Evolutionary conservation across 768 basidiomycete species (phyloP).

Genomic region (Kwoniella heveanensis): DNA sequence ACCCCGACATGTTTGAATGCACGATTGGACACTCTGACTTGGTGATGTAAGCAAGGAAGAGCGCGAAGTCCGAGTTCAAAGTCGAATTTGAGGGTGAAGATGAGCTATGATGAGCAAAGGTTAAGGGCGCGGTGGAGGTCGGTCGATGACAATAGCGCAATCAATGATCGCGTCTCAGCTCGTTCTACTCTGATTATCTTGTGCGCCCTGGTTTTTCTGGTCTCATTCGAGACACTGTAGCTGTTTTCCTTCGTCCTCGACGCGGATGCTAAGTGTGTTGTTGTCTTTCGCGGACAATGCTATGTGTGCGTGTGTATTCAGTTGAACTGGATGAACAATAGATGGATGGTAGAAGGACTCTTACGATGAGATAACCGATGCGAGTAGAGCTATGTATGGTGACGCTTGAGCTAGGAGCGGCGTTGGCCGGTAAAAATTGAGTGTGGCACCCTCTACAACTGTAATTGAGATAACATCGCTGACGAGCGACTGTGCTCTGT

Average conservation of each 20-base stretch:
- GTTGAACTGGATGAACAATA: not conserved
- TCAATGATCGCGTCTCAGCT: not conserved
- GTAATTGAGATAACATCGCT: too few relatives aligned
- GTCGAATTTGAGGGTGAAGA: not conserved
- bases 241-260: too few relatives aligned
- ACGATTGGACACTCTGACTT: not conserved
- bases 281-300: not conserved
- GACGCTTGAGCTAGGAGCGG: constrained; percentile 8
- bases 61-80: too few relatives aligned
- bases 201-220: not conserved
- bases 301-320: not conserved
- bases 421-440: constrained; percentile 9
- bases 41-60: not conserved
- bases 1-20: constrained; percentile 6
- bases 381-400: too few relatives aligned
- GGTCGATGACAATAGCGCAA: not conserved
- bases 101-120: not conserved
- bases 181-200: not conserved
- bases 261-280: too few relatives aligned
- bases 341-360: too few relatives aligned
- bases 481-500: too few relatives aligned
- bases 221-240: not conserved
- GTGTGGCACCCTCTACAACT: constrained; percentile 2
- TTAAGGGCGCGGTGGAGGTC: not conserved
- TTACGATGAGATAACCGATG: too few relatives aligned